Evolutionary conservation across 1,284 basidiomycete genomes (phyloP), one percentile per base, ranked within the genome.

Genomic region (Leccinum subfulvum): DNA sequence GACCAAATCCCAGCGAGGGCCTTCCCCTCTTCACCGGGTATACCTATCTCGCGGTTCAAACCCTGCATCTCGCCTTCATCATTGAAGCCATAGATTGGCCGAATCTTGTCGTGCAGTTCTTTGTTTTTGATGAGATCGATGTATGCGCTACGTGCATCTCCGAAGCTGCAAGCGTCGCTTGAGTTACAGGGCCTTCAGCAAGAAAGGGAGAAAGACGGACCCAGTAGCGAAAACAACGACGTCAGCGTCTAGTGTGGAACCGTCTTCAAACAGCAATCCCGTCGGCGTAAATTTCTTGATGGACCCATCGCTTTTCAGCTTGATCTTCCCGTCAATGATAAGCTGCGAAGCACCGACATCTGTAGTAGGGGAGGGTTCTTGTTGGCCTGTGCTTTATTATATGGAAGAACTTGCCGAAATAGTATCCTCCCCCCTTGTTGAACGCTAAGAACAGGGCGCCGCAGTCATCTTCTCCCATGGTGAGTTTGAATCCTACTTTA

Each of bases 281-380:
- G 74, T 81, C 66, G 83, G 79, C 0, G 82, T 87, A 69, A 85
- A 87, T 49, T 74, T 70, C 60, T 82, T 77, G 64, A 89, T 82
- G 60, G 80, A 76, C 53, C 79, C 81, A 59, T 87, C 87, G 67
- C 81, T 86, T 75, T 91, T 90, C 56, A 92, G 76, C 72, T 90
- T 90, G 76, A 93, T 91, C 69, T 88, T 86, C 30, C 86, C 84
- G 62, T 90, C 86, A 30, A 85, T 80, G 67, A 92, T 84, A 62
- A 84, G 73, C 70, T 87, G 81, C 62, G 84, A 85, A 23, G 82
- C 85, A 60, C 89, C 91, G 41, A 84, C 83, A 64, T 90, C 88
- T 78, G 79, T 9, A 39, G 8, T 26, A 18, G 16, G 8, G 10
- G 2, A 28, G 21, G 41, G 26, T 2, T 26, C n/a, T 41, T 26